A percentile compares a stretch with the other conserved stretches of the same genome.
Conservation (phyloP, 2,329 filamentous ascomycete genomes). For the Scedosporium minutisporum region DNA sequence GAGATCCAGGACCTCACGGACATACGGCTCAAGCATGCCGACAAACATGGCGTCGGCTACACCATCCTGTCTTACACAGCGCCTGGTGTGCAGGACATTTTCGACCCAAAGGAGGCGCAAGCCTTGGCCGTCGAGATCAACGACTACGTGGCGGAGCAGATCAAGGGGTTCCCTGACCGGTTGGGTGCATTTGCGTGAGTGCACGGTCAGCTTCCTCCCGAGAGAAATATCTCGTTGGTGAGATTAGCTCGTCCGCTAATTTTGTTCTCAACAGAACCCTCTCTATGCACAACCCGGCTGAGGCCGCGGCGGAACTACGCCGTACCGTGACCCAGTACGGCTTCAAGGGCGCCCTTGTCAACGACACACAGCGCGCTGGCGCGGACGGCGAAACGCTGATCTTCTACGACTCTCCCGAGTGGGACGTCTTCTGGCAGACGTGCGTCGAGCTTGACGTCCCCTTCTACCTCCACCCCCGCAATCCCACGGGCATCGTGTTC, state of each 20-base stretch:
- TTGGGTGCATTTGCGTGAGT: conserved; percentile 33
- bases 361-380: conserved; percentile 51
- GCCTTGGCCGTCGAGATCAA: conserved; percentile 31
- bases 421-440: conserved; percentile 52
- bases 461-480: conserved; percentile 53
- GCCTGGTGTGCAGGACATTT: conserved; percentile 37
- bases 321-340: conserved; percentile 46
- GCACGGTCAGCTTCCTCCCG: too few species aligned
- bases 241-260: too few species aligned
- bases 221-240: too few species aligned
- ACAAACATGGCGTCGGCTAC: conserved; percentile 38
- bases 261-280: conserved; percentile 21
- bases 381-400: conserved; percentile 49
- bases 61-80: conserved; percentile 38
- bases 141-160: conserved; percentile 27
- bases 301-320: conserved; percentile 39
- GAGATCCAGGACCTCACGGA: conserved; percentile 39
- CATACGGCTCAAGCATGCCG: conserved; percentile 30
- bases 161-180: conserved; percentile 27
- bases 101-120: conserved; percentile 30
- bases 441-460: conserved; percentile 51
- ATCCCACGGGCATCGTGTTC: conserved; percentile 44
- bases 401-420: conserved; percentile 54
- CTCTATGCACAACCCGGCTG: conserved; percentile 42
- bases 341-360: conserved; percentile 54